Conservation (phyloP, 495 filamentous ascomycete species). For the Polyplosphaeria fusca region DNA sequence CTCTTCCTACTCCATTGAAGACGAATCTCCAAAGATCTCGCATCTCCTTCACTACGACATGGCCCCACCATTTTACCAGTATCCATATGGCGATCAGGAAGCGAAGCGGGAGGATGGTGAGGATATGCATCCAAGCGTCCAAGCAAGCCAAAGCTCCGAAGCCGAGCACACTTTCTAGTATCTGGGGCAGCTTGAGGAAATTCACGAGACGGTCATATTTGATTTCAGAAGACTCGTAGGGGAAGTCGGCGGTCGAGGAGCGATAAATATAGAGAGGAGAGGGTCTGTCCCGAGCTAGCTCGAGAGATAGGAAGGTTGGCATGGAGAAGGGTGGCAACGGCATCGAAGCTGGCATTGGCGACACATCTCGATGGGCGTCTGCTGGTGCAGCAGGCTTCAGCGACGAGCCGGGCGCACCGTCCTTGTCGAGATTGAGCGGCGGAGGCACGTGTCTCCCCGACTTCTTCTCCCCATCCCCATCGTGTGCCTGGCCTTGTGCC, state of each 20-base stretch:
- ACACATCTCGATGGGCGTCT: constrained; percentile 41
- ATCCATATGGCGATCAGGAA: constrained; percentile 82
- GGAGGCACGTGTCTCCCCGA: constrained; percentile 17
- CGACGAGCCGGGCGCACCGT: background rate
- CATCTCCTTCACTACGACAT: constrained; percentile 62
- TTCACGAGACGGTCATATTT: constrained; percentile 93
- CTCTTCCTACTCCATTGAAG: constrained; percentile 66
- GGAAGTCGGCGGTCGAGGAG: constrained; percentile 66
- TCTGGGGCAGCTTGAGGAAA: constrained; percentile 75
- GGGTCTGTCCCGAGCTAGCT: constrained; percentile 75
- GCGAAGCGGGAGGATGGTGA: constrained; percentile 88
- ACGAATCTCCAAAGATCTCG: constrained; percentile 69
- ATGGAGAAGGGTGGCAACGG: constrained; percentile 83
- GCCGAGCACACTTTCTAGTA: constrained; percentile 77
- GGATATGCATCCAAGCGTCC: constrained; percentile 95
- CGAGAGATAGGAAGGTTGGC: constrained; percentile 82
- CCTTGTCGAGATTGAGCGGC: constrained; percentile 45
- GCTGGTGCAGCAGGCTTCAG: constrained; percentile 14
- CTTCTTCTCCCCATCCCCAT: constrained; percentile 11
- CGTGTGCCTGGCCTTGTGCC: constrained; percentile 17
- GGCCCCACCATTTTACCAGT: constrained; percentile 67
- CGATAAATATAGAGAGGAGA: constrained; percentile 87
- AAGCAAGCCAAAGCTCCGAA: constrained; percentile 89
- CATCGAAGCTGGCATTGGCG: constrained; percentile 66
- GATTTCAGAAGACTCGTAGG: constrained; percentile 93